Percentiles rank a stretch among this genome's conserved stretches.
Conservation (phyloP, 2,329 filamentous ascomycete species). For the Alternaria sp. region DNA sequence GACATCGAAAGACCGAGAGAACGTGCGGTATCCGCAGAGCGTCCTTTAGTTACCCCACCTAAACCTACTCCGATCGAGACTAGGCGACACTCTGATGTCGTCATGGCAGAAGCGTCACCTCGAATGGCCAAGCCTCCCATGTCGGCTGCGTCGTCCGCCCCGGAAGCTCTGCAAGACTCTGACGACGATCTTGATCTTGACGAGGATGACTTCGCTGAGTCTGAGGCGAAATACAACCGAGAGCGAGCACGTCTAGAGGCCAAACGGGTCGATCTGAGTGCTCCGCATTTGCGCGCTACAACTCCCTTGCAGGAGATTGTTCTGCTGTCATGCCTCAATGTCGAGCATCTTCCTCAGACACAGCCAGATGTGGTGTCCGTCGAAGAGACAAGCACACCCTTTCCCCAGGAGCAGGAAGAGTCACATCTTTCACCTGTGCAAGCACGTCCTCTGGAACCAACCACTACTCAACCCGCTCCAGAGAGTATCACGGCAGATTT, state of each 20-base stretch:
- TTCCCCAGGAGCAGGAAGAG: constrained; percentile 24
- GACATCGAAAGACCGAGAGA: constrained; percentile 27
- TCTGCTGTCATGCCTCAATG: constrained; percentile 48
- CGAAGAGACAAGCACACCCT: constrained; percentile 26
- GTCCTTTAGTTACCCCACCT: constrained; percentile 26
- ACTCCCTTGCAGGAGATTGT: constrained; percentile 54
- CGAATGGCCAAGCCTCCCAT: constrained; percentile 32
- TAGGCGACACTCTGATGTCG: constrained; percentile 42
- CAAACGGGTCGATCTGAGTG: constrained; percentile 52
- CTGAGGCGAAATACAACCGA: constrained; percentile 55
- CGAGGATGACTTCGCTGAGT: constrained; percentile 54
- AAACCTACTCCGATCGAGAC: constrained; percentile 38
- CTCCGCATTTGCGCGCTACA: constrained; percentile 50
- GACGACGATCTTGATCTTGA: constrained; percentile 57
- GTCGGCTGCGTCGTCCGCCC: constrained; percentile 40
- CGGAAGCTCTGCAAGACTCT: constrained; percentile 47
- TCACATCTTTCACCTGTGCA: constrained; percentile 4
- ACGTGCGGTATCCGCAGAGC: constrained; percentile 30
- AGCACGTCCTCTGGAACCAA: constrained; percentile 1
- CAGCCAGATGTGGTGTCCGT: constrained; percentile 8
- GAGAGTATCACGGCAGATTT: constrained; percentile 33
- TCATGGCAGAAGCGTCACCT: constrained; percentile 45
- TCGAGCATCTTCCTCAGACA: constrained; percentile 34
- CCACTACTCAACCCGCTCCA: constrained; percentile 14
- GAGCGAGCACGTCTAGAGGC: constrained; percentile 53